Evolutionary conservation across 345 rosid genomes (phyloP).

Genomic region (Litchi chinensis): DNA sequence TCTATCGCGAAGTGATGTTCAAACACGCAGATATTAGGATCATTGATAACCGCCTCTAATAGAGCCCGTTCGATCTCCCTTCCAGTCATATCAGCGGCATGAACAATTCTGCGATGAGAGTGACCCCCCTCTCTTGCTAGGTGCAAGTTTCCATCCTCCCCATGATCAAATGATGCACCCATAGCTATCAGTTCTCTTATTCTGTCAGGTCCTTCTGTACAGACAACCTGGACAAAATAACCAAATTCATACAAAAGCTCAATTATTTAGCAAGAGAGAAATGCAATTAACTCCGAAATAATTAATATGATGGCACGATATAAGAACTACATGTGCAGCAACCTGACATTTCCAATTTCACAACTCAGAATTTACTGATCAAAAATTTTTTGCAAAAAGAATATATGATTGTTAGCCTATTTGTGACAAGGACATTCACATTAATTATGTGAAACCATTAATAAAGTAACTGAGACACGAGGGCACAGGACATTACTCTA

Average conservation of each 20-base stretch:
- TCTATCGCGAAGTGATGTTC: conserved; percentile 92
- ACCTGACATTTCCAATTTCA: conserved; percentile 4
- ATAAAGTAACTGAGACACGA: neutral
- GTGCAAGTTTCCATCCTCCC: conserved; percentile 95
- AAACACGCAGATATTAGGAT: conserved; percentile 78
- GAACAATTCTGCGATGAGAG: conserved; percentile 90
- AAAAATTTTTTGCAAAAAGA: neutral
- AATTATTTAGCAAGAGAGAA: conserved; percentile 7
- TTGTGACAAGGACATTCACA: neutral
- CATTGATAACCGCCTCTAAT: conserved; percentile 70
- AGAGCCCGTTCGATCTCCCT: conserved; percentile 96
- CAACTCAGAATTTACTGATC: neutral
- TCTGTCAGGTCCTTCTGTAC: conserved; percentile 97
- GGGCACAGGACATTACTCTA: neutral
- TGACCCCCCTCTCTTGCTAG: conserved; percentile 98
- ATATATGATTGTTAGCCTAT: neutral
- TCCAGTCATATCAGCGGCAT: conserved; percentile 99
- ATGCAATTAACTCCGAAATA: neutral
- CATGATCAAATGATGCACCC: conserved; percentile 95
- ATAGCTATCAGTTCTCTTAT: conserved; percentile 85
- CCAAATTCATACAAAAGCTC: conserved; percentile 4
- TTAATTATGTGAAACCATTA: neutral
- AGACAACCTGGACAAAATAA: conserved; percentile 65
- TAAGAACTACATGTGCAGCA: neutral
- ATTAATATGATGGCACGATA: conserved; percentile 1